Percentiles rank a stretch among this genome's conserved stretches.
phyloP scores from a whole-genome alignment of 257 asterid genomes.

The Solanum medicagineum region DNA sequence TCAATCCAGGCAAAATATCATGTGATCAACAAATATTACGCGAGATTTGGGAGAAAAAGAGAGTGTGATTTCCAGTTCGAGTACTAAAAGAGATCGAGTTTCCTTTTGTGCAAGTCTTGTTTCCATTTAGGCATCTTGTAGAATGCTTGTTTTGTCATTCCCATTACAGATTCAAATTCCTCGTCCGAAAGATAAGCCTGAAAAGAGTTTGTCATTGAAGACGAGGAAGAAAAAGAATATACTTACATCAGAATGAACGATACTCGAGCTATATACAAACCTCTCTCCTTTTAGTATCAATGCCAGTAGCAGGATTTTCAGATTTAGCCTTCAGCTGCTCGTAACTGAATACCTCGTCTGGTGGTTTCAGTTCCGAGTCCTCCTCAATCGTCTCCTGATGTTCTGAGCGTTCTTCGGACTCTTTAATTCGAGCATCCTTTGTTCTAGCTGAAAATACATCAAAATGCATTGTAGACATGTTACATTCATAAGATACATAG shows the following conservation, averaged over 20 bases:
- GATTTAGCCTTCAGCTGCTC: slow-evolving; percentile 81
- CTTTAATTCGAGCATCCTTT: slow-evolving; percentile 19
- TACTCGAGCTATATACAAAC: slow-evolving; percentile 18
- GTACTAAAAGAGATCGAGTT: slow-evolving; percentile 77
- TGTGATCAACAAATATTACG: background rate
- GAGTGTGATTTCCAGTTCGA: background rate
- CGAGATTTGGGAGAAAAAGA: background rate
- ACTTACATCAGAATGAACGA: background rate
- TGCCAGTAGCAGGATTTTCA: slow-evolving; percentile 70
- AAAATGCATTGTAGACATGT: background rate
- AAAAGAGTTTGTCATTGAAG: background rate
- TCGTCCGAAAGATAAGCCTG: slow-evolving; percentile 90
- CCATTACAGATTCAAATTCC: slow-evolving; percentile 60
- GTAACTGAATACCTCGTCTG: slow-evolving; percentile 45
- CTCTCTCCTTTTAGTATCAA: slow-evolving; percentile 88
- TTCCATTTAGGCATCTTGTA: slow-evolving; percentile 87
- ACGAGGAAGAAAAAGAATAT: background rate
- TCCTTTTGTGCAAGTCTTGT: slow-evolving; percentile 79
- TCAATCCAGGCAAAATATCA: background rate
- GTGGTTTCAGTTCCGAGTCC: slow-evolving; percentile 14
- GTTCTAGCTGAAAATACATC: background rate
- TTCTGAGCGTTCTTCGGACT: slow-evolving; percentile 31
- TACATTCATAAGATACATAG: background rate
- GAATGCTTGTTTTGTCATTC: slow-evolving; percentile 66
- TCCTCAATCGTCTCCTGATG: slow-evolving; percentile 37